These are phyloP conservation scores for Taphrina communis DNA, from an alignment of 1,139 yeast species.

Conservation along the genomic window DNA sequence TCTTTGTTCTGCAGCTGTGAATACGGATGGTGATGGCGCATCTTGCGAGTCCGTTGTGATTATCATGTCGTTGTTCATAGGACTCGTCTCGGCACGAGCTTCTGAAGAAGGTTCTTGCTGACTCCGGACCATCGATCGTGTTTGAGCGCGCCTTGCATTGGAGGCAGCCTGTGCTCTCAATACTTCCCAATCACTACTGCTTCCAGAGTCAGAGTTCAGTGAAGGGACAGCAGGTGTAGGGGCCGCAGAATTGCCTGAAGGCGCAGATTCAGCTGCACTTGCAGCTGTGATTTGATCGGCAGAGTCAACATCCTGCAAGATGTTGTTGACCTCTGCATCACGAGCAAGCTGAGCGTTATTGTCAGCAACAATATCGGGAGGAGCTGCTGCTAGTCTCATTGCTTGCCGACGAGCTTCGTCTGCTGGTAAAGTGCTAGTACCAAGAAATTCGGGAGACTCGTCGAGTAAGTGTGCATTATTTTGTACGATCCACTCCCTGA, in stretches of 20 bases:
- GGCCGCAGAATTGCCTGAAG: background rate
- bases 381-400: constrained; percentile 8
- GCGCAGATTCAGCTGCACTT: background rate
- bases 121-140: background rate
- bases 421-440: background rate
- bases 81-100: background rate
- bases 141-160: constrained; percentile 14
- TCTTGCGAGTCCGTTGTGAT: background rate
- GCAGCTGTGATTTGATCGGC: background rate
- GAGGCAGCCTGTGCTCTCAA: constrained; percentile 16
- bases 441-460: constrained; percentile 35
- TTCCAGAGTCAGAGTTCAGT: background rate
- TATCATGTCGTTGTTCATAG: background rate
- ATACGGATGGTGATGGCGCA: background rate
- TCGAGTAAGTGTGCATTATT: constrained; percentile 44
- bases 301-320: background rate
- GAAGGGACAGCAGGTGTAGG: background rate
- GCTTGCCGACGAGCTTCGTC: constrained; percentile 14
- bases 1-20: constrained; percentile 27
- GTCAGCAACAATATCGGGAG: background rate
- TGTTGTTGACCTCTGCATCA: background rate
- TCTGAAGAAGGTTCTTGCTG: background rate
- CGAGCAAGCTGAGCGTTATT: background rate
- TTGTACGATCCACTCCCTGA: constrained; percentile 53
- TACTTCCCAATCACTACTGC: constrained; percentile 22